Evolutionary conservation across 495 filamentous ascomycete species (phyloP).

Genomic region (Terfezia claveryi): DNA sequence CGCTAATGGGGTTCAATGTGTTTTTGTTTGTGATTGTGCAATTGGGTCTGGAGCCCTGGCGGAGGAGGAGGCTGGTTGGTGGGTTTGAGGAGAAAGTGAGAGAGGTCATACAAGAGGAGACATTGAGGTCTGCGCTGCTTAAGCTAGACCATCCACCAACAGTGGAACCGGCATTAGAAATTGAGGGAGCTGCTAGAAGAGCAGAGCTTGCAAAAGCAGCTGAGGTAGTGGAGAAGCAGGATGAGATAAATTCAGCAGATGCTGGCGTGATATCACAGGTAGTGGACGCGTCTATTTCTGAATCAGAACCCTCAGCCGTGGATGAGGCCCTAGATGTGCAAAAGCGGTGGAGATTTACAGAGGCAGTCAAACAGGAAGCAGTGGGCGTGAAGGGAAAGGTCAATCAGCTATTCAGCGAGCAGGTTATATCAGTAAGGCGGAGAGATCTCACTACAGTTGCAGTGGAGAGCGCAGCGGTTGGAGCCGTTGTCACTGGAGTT

Average conservation of each 20-base stretch:
- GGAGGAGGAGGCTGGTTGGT: slow-evolving; percentile 51
- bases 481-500: slow-evolving; percentile 1
- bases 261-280: not conserved
- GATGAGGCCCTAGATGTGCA: not conserved
- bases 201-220: slow-evolving; percentile 28
- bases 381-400: slow-evolving; percentile 3
- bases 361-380: not conserved
- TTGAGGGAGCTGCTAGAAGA: not conserved
- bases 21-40: slow-evolving; percentile 73
- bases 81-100: slow-evolving; percentile 62
- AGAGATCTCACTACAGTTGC: slow-evolving; percentile 9
- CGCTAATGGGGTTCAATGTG: slow-evolving; percentile 89
- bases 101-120: slow-evolving; percentile 48
- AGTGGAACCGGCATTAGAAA: not conserved
- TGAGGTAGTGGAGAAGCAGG: slow-evolving; percentile 20
- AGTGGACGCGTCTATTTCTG: not conserved
- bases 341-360: not conserved
- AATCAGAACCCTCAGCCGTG: not conserved
- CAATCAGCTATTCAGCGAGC: slow-evolving; percentile 11
- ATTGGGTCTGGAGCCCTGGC: slow-evolving; percentile 88
- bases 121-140: slow-evolving; percentile 9
- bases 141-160: not conserved
- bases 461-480: slow-evolving; percentile 4
- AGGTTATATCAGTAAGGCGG: slow-evolving; percentile 6
- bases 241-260: not conserved